Base-by-base conservation (phyloP, 805 yeast species). In the Scheffersomyces stipitis region DNA sequence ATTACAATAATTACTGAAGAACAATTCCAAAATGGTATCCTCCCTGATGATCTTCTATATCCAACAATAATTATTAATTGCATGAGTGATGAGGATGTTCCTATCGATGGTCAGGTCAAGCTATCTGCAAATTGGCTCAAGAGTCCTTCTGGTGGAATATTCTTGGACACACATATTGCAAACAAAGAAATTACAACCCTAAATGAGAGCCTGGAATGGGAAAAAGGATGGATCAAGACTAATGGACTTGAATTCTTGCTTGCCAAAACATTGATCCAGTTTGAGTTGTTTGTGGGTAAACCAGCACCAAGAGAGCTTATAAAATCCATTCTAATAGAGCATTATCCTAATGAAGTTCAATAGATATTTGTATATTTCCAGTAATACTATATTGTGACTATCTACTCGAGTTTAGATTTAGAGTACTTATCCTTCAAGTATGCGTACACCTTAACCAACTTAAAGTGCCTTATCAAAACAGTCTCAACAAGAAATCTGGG, bases 401-500 rank as follows among this genome's bases (percentile, higher is more conserved):
- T 20, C 10, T 20, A 20, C 10, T 20, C 24, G 10, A 34, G 20
- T 37, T 46, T 46, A 8, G n/a, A 10, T 23, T 38, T 44, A 37
- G 46, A 38, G 43, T 41, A 56, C 47, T 52, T 67, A 35, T 28
- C 48, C 24, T 28, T 45, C 18, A 56, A 42, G 33, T 30, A 44
- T 30, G 36, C 56, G 54, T 41, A 71, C 3, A 60, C 62, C 15
- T 23, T 39, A 18, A 22, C 43, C 45, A 58, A 57, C 30, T 48
- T 46, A 49, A 67, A 64, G 48, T 70, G 71, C 26, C 57, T 56
- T 8, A 60, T 49, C 13, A 79, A 54, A 0, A 49, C 54, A 33
- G 42, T 46, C 41, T 75, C 80, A n/a, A 71, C 44, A 10, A 79
- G 24, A 49, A 69, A 69, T 33, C 74, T 60, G 9, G 86, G 86